Conservation (phyloP, 495 filamentous ascomycete genomes). For the Podospora tetraspora region DNA sequence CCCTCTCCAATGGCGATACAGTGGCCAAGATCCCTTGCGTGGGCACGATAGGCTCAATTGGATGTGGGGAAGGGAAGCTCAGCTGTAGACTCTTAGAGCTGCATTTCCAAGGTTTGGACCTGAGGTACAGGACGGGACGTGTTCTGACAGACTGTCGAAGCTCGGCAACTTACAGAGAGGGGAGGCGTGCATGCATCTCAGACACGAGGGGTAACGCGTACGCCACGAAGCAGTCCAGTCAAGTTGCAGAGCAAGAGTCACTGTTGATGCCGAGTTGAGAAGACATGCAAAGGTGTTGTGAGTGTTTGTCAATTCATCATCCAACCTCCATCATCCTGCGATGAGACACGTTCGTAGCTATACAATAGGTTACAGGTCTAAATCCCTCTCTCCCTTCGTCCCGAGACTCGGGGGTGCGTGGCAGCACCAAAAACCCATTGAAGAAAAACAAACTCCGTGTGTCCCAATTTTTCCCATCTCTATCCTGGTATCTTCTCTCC, state of each 20-base stretch:
- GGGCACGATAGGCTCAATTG: neutral
- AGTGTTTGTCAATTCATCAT: neutral
- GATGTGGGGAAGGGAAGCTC: neutral
- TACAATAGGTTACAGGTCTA: neutral
- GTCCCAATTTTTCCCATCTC: neutral
- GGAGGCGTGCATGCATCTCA: neutral
- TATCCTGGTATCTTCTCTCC: neutral
- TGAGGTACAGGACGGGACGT: neutral
- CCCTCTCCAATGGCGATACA: neutral
- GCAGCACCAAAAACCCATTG: neutral
- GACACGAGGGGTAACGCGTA: neutral
- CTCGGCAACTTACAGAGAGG: neutral
- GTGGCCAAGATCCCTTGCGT: neutral
- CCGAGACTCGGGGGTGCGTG: neutral
- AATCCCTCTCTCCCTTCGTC: neutral
- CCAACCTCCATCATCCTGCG: neutral
- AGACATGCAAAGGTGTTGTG: neutral
- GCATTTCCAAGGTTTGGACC: neutral
- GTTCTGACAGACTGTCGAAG: neutral
- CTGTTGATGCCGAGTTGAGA: neutral
- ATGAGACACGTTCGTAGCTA: neutral
- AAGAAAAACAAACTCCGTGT: neutral
- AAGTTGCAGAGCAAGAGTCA: neutral
- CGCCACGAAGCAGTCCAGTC: neutral
- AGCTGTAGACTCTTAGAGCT: neutral